Evolutionary conservation across 1,284 basidiomycete genomes (phyloP), one percentile per base, ranked within the genome.

Genomic region (Vanrija pseudolonga): DNA sequence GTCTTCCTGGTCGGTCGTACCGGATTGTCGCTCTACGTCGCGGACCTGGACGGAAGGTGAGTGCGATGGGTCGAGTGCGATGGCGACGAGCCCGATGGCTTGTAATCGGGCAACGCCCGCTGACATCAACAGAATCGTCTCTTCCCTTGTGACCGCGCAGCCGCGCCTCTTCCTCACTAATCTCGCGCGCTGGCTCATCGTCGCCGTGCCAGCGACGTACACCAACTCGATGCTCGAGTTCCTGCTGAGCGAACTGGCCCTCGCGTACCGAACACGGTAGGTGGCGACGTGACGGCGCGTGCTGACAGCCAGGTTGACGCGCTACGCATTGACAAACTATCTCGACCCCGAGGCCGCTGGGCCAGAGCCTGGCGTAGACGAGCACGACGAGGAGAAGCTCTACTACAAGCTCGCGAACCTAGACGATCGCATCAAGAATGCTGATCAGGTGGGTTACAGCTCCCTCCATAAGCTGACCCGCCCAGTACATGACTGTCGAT

Each of bases 181-280:
- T 61, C 91, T 98, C 57, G 77, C 87, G 20, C 83, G 85, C 54
- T 98, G 95, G 95, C 82, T 97, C 45, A 78, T 90, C 15, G 87
- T 98, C 37, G 94, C 94, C n/a, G 85, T 97, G 50, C 92, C 92
- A 0, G 91, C 92, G 2, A 97, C 94, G 24, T 95, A 93, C 83
- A 94, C 90, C 26, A 98, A 98, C 73, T 92, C 90, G 61, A 95
- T 93, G 89, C 82, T 98, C 47, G 88, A 86, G 62, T 98, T 90
- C 71, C 83, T 98, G 17, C 94, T 98, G 74, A 92, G 85, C 73
- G 95, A 96, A 75, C 83, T 98, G 14, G 88, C 91, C 0, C 85
- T 97, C 42, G 90, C 91, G 2, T 97, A 96, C 73, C 84, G 95
- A 18, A 91, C 90, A 0, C 83, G 93, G 58, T 71, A 47, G 57